Percentiles rank a stretch among this genome's conserved stretches.
phyloP scores from a whole-genome alignment of 1,139 yeast genomes.

The Hansenula lynferdii region DNA sequence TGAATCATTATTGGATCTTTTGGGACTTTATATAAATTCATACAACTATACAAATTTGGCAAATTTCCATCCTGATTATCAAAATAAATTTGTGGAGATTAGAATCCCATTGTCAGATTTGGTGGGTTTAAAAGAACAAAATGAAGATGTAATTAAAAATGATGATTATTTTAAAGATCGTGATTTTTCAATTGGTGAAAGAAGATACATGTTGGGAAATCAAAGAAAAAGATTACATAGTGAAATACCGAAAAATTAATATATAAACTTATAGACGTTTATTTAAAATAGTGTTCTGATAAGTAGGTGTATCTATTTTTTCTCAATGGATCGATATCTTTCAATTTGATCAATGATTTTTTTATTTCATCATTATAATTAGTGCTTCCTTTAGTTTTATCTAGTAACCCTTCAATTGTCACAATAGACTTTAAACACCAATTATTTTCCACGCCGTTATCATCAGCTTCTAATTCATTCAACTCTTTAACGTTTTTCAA shows the following conservation, averaged over 20 bases:
- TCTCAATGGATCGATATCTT: constrained; percentile 66
- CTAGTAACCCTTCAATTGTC: constrained; percentile 32
- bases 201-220: constrained; percentile 52
- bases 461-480: constrained; percentile 58
- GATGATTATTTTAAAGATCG: constrained; percentile 27
- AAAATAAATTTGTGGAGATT: constrained; percentile 39
- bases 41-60: constrained; percentile 38
- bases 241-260: constrained; percentile 8
- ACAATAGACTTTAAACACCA: constrained; percentile 65
- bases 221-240: constrained; percentile 39
- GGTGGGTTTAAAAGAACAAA: constrained; percentile 34
- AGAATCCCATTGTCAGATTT: constrained; percentile 44
- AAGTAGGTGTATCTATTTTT: constrained; percentile 43
- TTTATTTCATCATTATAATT: constrained; percentile 20
- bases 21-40: constrained; percentile 57
- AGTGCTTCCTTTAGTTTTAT: constrained; percentile 4
- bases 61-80: constrained; percentile 18
- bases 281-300: background rate
- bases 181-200: constrained; percentile 29
- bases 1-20: constrained; percentile 55
- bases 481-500: constrained; percentile 41
- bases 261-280: background rate
- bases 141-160: constrained; percentile 14
- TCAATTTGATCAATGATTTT: constrained; percentile 36
- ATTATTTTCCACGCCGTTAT: constrained; percentile 49